Base-by-base conservation (phyloP, 768 basidiomycete species). In the Bullera alba region DNA sequence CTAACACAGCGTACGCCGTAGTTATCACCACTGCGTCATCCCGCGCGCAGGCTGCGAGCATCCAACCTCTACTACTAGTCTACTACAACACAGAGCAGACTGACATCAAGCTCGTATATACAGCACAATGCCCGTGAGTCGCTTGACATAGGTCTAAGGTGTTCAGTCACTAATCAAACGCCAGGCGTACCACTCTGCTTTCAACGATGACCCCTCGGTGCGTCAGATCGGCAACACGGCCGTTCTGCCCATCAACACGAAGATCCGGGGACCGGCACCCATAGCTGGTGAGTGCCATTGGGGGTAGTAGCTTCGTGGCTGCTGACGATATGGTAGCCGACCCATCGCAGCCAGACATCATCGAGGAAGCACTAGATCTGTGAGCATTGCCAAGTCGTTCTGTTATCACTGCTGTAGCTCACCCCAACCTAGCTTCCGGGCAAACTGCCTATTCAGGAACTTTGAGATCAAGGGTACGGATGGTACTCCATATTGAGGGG, bases 401-500 rank as follows among this genome's bases (percentile, higher is more conserved):
- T 21, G 27, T 10, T 7, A 7, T 1, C 21, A 36, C 56, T 34
- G 14, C 37, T 46, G 32, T 8, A 4, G 15, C 53, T 43, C 26
- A 39, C 50, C n/a, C n/a, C 8, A 26, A 3, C 29, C 43, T 42
- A 65, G 67, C 53, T 99, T 99, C 76, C 86, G 95, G 48, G 92
- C 93, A 67, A 99, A 99, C 75, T 95, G 92, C 30, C 84, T 99
- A 54, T 99, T 99, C 76, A 85, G 95, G 67, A 97, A 97, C 76
- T 99, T 97, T 65, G 95, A 99, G 78, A 97, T 99, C 81, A 93
- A 96, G 72, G 92, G 70, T 63, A 23, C 22, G 22, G 22, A n/a
- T 21, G 39, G 12, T 34, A 8, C 32, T 34, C n/a, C 32, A 8
- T 8, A 23, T n/a, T 41, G 10, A 41, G 12, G 38, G 21, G 32